Percentiles rank a stretch among this genome's conserved stretches.
Evolutionary conservation across 805 yeast genomes (phyloP).

Genomic region (Kregervanrija fluxuum): DNA sequence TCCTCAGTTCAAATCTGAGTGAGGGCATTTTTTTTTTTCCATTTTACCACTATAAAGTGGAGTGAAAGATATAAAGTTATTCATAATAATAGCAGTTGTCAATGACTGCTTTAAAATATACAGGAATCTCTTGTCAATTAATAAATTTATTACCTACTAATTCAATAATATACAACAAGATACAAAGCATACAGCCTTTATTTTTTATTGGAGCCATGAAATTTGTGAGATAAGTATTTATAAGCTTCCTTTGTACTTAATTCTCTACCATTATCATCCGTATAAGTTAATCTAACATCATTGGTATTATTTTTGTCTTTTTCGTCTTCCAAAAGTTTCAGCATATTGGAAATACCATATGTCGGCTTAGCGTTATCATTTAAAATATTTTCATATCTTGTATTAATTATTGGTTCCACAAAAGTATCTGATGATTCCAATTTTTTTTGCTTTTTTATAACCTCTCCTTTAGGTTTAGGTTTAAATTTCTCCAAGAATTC

Average conservation of each 20-base stretch:
- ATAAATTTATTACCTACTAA: neutral
- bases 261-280: constrained; percentile 55
- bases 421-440: constrained; percentile 22
- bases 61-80: neutral
- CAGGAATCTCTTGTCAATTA: neutral
- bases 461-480: constrained; percentile 18
- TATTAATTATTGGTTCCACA: constrained; percentile 1
- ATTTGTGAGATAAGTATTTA: constrained; percentile 67
- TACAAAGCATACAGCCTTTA: neutral
- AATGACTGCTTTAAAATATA: neutral
- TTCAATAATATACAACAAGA: too few species aligned
- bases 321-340: constrained; percentile 1
- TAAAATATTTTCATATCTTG: constrained; percentile 11
- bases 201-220: constrained; percentile 50
- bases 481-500: constrained; percentile 28
- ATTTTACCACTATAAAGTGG: neutral
- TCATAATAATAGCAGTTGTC: neutral
- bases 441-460: constrained; percentile 14
- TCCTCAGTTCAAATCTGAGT: constrained; percentile 83
- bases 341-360: constrained; percentile 5
- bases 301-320: constrained; percentile 18
- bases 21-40: constrained; percentile 46
- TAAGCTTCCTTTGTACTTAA: constrained; percentile 65
- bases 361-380: neutral
- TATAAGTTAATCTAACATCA: constrained; percentile 47